Evolutionary conservation across 2,329 filamentous ascomycete genomes (phyloP), one percentile per base, ranked within the genome.

Genomic region (Curvularia lunata): DNA sequence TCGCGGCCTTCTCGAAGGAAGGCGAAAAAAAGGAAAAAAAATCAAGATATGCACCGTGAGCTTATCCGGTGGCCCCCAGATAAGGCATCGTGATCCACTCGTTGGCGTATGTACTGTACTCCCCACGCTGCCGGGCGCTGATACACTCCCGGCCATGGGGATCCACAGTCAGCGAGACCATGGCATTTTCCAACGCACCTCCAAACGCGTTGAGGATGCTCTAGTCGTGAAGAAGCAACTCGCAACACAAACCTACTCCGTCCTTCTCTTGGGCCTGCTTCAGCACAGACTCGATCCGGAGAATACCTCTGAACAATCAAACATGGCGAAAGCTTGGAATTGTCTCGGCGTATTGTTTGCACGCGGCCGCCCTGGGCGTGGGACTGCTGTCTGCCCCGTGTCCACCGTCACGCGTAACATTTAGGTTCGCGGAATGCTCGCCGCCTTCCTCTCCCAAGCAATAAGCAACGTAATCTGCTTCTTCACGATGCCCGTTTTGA

Each of bases 271-370:
- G 16, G 34, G n/a, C 34, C 38, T 43, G 28, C 52, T 28, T 54
- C 40, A 25, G 21, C 40, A 25, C 40, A 25, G 28, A 30, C 28
- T 7, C 28, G 28, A 18, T 42, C 46, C 52, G 52, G 52, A 50
- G 46, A 50, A 54, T 54, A 54, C 27, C 30, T n/a, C 32, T 30
- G 28, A 30, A 21, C 32, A 34, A 34, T 34, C 32, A 19, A 34
- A 53, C 32, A 37, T 25, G 19, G 30, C 30, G 32, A 19, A 18
- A 38, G 19, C 32, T 48, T 37, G 46, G 30, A 19, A 37, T 38
- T 37, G 41, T 48, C 48, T 55, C 46, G 47, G 48, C 48, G 37
- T 27, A 42, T 49, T 32, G 37, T 41, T 43, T 50, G 46, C n/a
- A 50, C 13, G 12, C 32, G 12, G 12, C 12, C 12, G 28, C 21